These are phyloP conservation scores for Boechera stricta DNA, from an alignment of 345 rosid species.

Conservation along the genomic window DNA sequence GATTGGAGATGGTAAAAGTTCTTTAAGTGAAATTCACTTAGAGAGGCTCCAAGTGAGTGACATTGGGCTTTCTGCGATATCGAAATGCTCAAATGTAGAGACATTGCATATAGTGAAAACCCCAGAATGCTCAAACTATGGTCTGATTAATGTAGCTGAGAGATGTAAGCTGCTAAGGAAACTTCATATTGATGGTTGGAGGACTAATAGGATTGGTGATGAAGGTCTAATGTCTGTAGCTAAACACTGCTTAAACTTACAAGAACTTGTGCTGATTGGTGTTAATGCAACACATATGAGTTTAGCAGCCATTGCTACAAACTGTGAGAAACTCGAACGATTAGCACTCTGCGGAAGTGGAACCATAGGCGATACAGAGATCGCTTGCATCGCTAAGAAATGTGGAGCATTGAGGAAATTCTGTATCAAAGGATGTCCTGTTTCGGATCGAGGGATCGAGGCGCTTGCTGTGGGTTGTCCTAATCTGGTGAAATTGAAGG, in stretches of 20 bases:
- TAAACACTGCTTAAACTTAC: constrained; percentile 63
- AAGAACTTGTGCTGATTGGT: constrained; percentile 88
- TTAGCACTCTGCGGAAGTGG: constrained; percentile 82
- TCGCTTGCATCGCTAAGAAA: constrained; percentile 77
- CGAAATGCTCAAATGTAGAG: constrained; percentile 68
- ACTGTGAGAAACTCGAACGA: constrained; percentile 73
- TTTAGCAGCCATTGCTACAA: constrained; percentile 58
- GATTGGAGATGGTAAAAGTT: constrained; percentile 50
- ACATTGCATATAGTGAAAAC: constrained; percentile 75
- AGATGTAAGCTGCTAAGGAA: constrained; percentile 73
- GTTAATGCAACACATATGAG: constrained; percentile 76
- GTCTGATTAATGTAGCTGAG: constrained; percentile 67
- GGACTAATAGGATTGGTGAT: constrained; percentile 80
- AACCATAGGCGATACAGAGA: constrained; percentile 75
- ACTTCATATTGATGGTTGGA: constrained; percentile 92
- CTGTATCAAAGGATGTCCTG: constrained; percentile 83
- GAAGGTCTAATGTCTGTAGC: constrained; percentile 81
- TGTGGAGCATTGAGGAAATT: constrained; percentile 78
- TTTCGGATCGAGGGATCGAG: constrained; percentile 73
- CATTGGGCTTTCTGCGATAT: constrained; percentile 62
- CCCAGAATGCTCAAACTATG: constrained; percentile 75
- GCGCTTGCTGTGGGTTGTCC: constrained; percentile 86
- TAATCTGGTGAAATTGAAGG: constrained; percentile 77
- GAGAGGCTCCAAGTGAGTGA: constrained; percentile 93
- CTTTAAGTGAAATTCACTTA: constrained; percentile 67